Evolutionary conservation across 345 rosid genomes (phyloP), one percentile per base, ranked within the genome.

Genomic region (Gossypium sturtianum): DNA sequence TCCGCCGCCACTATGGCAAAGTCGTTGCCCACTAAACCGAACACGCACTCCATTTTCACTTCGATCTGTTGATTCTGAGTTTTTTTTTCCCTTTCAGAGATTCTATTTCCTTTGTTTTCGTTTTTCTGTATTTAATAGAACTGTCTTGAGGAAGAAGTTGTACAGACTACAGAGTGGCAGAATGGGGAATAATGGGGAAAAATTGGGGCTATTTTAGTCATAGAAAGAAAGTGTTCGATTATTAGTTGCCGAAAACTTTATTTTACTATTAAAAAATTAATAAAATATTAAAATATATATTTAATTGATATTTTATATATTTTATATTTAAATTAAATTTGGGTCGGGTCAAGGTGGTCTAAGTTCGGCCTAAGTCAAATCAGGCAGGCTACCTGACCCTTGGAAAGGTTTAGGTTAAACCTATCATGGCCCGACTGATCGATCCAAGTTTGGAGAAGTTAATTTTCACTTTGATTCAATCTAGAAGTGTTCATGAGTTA

Each of bases 11-110:
- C 81, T 38, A 95, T 78, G 0, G 97, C 89, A 84, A 93, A 95
- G 47, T 90, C 99, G 77, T 89, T 75, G 13, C 99, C 99, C 8
- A 93, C 97, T 13, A 95, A 72, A 66, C 99, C 99, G 75, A 95
- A 95, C 10, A 91, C 97, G 65, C 97, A 95, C 88, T 95, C 98
- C 99, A 95, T 95, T 23, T 76, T 72, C 51, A 38, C 56, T 71
- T 60, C 63, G 78, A 82, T 82, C 82, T 80, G 72, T 19, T 66
- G 27, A 23, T 16, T 62, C 22, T 20, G n/a, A 23, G 38, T 25
- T 59, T 47, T 3, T 3, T 22, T 29, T 45, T 34, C 25, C 27
- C 61, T 57, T 57, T 11, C 13, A 12, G 61, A n/a, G 58, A 17
- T 6, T 22, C 9, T 3, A 2, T 20, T 57, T 20, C 13, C 12